Conservation (phyloP, 768 basidiomycete species). For the Tricholoma bakamatsutake region DNA sequence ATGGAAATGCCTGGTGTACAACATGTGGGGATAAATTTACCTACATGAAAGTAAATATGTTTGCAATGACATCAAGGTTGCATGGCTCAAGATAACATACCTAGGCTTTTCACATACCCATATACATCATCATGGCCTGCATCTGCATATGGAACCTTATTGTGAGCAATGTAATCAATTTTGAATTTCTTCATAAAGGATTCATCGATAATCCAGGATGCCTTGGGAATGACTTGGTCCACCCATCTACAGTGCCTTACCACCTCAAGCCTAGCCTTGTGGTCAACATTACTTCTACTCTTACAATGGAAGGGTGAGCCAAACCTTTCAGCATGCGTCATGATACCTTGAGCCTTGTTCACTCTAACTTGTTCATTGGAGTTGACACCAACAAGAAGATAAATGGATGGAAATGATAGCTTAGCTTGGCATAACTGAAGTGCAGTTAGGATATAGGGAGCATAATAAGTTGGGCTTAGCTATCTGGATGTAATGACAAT, state of each 20-base stretch:
- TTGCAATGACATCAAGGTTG: not conserved
- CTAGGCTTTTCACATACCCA: conserved; percentile 69
- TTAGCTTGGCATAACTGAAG: conserved; percentile 96
- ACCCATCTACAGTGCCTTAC: conserved; percentile 98
- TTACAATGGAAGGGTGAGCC: not conserved
- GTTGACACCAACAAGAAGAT: conserved; percentile 88
- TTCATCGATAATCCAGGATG: conserved; percentile 85
- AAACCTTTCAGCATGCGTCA: conserved; percentile 71
- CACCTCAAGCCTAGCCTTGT: conserved; percentile 60
- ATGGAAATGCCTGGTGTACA: conserved; percentile 95
- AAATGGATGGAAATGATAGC: conserved; percentile 82
- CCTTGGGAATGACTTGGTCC: conserved; percentile 85
- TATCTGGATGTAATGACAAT: not conserved
- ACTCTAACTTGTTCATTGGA: conserved; percentile 76
- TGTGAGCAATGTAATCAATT: conserved; percentile 97
- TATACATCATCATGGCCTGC: conserved; percentile 87
- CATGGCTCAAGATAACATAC: conserved; percentile 33
- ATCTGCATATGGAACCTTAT: conserved; percentile 82
- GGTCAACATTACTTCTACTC: not conserved
- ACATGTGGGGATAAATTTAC: conserved; percentile 92
- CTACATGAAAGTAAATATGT: conserved; percentile 30
- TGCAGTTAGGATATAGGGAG: conserved; percentile 31
- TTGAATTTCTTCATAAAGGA: conserved; percentile 77
- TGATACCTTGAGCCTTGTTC: conserved; percentile 80
- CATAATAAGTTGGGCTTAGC: not conserved